phyloP scores from a whole-genome alignment of 1,284 basidiomycete genomes.

The Cutaneotrichosporon cavernicola region DNA sequence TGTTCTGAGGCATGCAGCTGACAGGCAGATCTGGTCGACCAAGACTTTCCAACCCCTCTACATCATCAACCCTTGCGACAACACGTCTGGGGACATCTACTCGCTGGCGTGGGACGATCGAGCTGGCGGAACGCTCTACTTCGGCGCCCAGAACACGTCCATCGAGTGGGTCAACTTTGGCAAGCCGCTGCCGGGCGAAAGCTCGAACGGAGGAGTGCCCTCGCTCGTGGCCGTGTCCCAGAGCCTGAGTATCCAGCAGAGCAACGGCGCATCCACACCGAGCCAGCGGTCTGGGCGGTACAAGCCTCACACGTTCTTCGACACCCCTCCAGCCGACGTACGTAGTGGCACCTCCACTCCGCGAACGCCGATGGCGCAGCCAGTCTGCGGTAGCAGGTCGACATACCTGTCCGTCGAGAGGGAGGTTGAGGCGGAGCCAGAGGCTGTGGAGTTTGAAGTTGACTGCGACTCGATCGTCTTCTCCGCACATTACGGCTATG shows the following conservation, averaged over 20 bases:
- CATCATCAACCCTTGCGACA: slow-evolving; percentile 76
- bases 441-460: slow-evolving; percentile 56
- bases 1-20: slow-evolving; percentile 4
- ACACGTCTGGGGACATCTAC: slow-evolving; percentile 87
- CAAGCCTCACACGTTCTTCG: slow-evolving; percentile 49
- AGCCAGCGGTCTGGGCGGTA: slow-evolving; percentile 46
- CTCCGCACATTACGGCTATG: slow-evolving; percentile 89
- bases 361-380: slow-evolving; percentile 21
- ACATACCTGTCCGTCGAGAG: slow-evolving; percentile 4
- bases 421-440: slow-evolving; percentile 2
- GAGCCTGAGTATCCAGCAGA: slow-evolving; percentile 1
- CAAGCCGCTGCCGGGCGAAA: slow-evolving; percentile 12
- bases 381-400: background rate
- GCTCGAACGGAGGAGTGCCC: background rate
- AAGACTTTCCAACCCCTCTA: slow-evolving; percentile 68
- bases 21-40: slow-evolving; percentile 76
- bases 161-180: slow-evolving; percentile 77
- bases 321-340: slow-evolving; percentile 35
- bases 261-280: slow-evolving; percentile 15
- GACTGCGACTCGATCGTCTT: slow-evolving; percentile 69
- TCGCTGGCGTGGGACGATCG: slow-evolving; percentile 74
- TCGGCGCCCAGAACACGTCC: slow-evolving; percentile 84
- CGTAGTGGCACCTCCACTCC: slow-evolving; percentile 35
- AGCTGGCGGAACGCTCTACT: slow-evolving; percentile 68
- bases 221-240: slow-evolving; percentile 7